These are phyloP conservation scores for Taxawa tesnikishii DNA, from an alignment of 2,329 filamentous ascomycete genomes.

Conservation along the genomic window DNA sequence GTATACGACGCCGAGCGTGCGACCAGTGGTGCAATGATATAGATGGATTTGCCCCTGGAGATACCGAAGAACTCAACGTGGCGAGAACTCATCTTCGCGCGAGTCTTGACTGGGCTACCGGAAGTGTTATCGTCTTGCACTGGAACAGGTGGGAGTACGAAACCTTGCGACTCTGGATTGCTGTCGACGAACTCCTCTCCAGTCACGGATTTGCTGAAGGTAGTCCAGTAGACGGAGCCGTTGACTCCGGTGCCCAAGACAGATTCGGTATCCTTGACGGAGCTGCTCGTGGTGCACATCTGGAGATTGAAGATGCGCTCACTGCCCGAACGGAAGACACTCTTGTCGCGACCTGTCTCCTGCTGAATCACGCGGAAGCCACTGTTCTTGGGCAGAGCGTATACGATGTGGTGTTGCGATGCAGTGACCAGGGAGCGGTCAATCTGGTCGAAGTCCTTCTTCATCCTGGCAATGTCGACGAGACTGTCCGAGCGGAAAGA, in stretches of 20 bases:
- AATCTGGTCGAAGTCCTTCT: conserved; percentile 96
- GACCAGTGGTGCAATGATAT: conserved; percentile 59
- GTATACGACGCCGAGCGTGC: conserved; percentile 40
- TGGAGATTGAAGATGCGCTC: conserved; percentile 93
- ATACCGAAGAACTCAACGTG: conserved; percentile 93
- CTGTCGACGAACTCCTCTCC: conserved; percentile 70
- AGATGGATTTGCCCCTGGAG: conserved; percentile 89
- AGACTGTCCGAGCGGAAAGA: conserved; percentile 69
- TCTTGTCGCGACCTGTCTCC: conserved; percentile 81
- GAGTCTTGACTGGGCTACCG: conserved; percentile 87
- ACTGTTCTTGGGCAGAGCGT: conserved; percentile 85
- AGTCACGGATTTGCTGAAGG: conserved; percentile 56
- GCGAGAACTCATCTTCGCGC: conserved; percentile 76
- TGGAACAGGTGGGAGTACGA: conserved; percentile 77
- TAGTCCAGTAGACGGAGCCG: conserved; percentile 92
- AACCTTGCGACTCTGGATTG: conserved; percentile 71
- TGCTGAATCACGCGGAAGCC: conserved; percentile 90
- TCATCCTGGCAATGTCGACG: conserved; percentile 85
- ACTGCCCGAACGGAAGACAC: conserved; percentile 80
- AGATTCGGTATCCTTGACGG: conserved; percentile 53
- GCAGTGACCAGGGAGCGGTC: conserved; percentile 88
- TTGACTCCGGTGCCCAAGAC: conserved; percentile 90
- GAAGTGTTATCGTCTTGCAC: conserved; percentile 82
- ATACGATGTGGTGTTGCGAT: conserved; percentile 82
- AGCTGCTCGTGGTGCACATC: conserved; percentile 56